Evolutionary conservation across 257 asterid species (phyloP), one percentile per base, ranked within the genome.

Genomic region (Lavandula angustifolia): DNA sequence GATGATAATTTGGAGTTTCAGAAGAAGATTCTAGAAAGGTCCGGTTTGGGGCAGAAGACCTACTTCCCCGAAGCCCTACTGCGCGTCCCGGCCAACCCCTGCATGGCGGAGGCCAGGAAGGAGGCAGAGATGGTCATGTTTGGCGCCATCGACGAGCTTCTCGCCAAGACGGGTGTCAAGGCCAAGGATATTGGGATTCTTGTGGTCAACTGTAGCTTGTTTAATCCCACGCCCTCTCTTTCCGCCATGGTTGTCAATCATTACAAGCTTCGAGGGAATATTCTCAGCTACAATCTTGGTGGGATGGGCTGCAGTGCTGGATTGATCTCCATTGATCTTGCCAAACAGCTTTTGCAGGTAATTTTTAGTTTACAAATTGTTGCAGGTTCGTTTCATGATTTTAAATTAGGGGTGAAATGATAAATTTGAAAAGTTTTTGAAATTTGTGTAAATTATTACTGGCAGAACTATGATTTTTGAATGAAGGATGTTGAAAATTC

Each of bases 261-360:
- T 44, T 89, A 86, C 63, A 84, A 89, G 79, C 86, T 89, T 14
- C 79, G 92, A 56, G 87, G 91, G 4, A 89, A 83, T 37, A 73
- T 89, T 38, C 59, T 81, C 80, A 86, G 92, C 83, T 89, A 81
- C 2, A 89, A 85, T 16, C 95, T 89, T 75, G 91, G 96, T 27
- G 96, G 96, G 14, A 88, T 88, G 95, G 96, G 96, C 0, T 88
- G 96, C 67, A 88, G 96, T 67, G 95, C 96, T 54, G 96, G 96
- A 0, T 78, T 89, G 5, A 82, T 89, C 65, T 84, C 96, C 4
- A 82, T 86, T 14, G 95, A 89, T 43, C 96, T 89, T 66, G 96
- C 96, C 58, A 86, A 86, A 54, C 90, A 86, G 50, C 88, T 86
- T 61, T 50, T 89, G 62, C 95, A 82, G 92, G 95, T 85, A 32